phyloP scores from a whole-genome alignment of 345 rosid species.

The Odontarrhena argentea region DNA sequence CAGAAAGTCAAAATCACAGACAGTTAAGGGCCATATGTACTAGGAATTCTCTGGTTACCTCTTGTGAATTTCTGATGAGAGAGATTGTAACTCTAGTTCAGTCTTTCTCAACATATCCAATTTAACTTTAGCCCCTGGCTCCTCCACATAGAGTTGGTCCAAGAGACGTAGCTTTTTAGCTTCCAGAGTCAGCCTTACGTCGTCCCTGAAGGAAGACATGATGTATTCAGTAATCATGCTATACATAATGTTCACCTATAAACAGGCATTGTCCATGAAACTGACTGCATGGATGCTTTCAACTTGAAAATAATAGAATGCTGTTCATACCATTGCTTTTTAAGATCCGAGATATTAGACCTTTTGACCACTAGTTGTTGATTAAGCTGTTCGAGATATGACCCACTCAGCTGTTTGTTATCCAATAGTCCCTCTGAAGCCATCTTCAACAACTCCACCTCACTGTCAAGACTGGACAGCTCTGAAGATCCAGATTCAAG shows the following conservation, averaged over 20 bases:
- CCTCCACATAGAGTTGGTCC: slow-evolving; percentile 56
- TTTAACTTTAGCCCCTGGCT: slow-evolving; percentile 58
- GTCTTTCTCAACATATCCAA: slow-evolving; percentile 57
- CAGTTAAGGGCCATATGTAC: slow-evolving; percentile 5
- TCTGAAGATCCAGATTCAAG: slow-evolving; percentile 47
- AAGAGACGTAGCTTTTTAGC: slow-evolving; percentile 58
- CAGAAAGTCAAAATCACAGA: slow-evolving; percentile 19
- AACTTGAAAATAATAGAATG: slow-evolving; percentile 12
- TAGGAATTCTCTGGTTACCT: slow-evolving; percentile 47
- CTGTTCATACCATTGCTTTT: slow-evolving; percentile 56
- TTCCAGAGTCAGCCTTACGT: slow-evolving; percentile 53
- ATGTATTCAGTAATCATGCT: slow-evolving; percentile 11
- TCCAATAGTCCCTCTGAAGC: slow-evolving; percentile 62
- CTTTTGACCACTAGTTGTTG: slow-evolving; percentile 48
- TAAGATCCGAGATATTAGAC: slow-evolving; percentile 46
- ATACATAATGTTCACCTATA: background rate
- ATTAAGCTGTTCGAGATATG: slow-evolving; percentile 54
- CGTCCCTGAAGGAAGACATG: slow-evolving; percentile 52
- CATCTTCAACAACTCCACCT: slow-evolving; percentile 55
- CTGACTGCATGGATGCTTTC: slow-evolving; percentile 15
- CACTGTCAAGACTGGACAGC: slow-evolving; percentile 50
- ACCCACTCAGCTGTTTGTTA: slow-evolving; percentile 49
- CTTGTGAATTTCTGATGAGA: slow-evolving; percentile 58
- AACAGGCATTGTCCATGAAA: background rate
- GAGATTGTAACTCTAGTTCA: slow-evolving; percentile 51